Conservation (phyloP, 1,284 basidiomycete genomes). For the Ganoderma leucocontextum region DNA sequence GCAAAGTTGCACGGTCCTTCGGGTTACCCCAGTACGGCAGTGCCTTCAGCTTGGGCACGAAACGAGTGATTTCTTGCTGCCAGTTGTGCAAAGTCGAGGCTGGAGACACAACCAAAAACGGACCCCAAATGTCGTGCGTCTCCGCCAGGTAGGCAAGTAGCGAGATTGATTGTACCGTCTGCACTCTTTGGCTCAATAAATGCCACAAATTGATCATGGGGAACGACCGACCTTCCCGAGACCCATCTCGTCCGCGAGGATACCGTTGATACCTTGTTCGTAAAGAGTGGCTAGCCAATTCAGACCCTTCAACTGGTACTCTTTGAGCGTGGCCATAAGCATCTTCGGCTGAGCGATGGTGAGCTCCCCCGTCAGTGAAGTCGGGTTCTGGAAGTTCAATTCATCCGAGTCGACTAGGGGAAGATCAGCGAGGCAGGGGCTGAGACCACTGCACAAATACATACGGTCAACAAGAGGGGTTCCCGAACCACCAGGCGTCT, state of each 20-base stretch:
- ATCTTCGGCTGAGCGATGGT: constrained; percentile 94
- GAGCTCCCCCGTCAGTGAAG: constrained; percentile 88
- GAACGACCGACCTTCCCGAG: constrained; percentile 78
- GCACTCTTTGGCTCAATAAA: constrained; percentile 6
- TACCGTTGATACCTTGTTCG: constrained; percentile 99
- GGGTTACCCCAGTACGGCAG: constrained; percentile 99
- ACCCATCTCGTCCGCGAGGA: constrained; percentile 99
- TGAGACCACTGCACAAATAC: constrained; percentile 1
- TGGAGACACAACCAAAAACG: constrained; percentile 99
- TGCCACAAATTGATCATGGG: background rate
- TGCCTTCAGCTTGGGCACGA: constrained; percentile 94
- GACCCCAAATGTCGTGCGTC: constrained; percentile 98
- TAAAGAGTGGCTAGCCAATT: constrained; percentile 99
- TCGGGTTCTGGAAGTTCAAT: constrained; percentile 99
- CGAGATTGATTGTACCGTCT: constrained; percentile 99
- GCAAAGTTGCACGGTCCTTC: constrained; percentile 93
- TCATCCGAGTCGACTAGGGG: constrained; percentile 90
- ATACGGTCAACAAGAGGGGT: constrained; percentile 73
- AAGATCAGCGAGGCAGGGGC: constrained; percentile 16
- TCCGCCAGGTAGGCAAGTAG: constrained; percentile 97
- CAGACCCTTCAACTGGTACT: constrained; percentile 98
- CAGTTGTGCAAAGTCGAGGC: constrained; percentile 99
- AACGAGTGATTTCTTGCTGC: constrained; percentile 98
- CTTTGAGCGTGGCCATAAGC: constrained; percentile 97
- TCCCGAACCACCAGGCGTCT: constrained; percentile 37